Conservation (phyloP, 1,284 basidiomycete species). For the Neotropicomus parvogracilis region DNA sequence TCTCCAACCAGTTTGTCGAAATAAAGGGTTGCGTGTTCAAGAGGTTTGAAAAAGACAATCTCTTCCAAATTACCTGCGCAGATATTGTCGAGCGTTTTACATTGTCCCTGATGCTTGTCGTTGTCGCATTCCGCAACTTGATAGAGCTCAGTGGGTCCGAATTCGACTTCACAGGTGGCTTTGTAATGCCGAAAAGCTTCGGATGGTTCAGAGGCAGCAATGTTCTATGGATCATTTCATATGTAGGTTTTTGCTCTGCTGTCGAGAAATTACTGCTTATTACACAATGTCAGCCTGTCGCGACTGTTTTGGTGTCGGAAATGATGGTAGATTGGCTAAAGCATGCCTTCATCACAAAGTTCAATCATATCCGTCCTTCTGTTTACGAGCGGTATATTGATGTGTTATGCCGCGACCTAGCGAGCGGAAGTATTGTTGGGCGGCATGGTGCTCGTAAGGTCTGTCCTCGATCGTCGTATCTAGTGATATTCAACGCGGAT, state of each 20-base stretch:
- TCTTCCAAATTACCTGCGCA: slow-evolving; percentile 99
- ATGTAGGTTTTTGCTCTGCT: slow-evolving; percentile 49
- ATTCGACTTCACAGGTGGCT: slow-evolving; percentile 69
- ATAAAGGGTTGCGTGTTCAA: slow-evolving; percentile 99
- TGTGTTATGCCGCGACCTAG: slow-evolving; percentile 91
- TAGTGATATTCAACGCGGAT: slow-evolving; percentile 8
- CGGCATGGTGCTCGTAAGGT: slow-evolving; percentile 70
- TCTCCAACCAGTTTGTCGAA: slow-evolving; percentile 99
- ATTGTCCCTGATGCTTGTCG: slow-evolving; percentile 84
- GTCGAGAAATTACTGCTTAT: not conserved
- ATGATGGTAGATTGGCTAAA: slow-evolving; percentile 98
- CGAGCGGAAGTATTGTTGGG: slow-evolving; percentile 73
- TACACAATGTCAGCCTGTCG: slow-evolving; percentile 62
- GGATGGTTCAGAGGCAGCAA: slow-evolving; percentile 78
- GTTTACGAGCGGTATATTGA: slow-evolving; percentile 97
- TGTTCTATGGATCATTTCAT: slow-evolving; percentile 86
- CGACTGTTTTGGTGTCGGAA: slow-evolving; percentile 90
- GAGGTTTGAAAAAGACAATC: slow-evolving; percentile 98
- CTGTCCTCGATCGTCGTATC: slow-evolving; percentile 4
- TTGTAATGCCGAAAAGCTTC: slow-evolving; percentile 80
- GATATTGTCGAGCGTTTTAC: slow-evolving; percentile 99
- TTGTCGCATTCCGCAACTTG: slow-evolving; percentile 92
- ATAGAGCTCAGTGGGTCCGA: slow-evolving; percentile 92
- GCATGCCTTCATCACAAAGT: slow-evolving; percentile 99
- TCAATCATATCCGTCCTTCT: slow-evolving; percentile 91